Base-by-base conservation (phyloP, 2,329 filamentous ascomycete genomes). In the Dactylellina drechsleri region DNA sequence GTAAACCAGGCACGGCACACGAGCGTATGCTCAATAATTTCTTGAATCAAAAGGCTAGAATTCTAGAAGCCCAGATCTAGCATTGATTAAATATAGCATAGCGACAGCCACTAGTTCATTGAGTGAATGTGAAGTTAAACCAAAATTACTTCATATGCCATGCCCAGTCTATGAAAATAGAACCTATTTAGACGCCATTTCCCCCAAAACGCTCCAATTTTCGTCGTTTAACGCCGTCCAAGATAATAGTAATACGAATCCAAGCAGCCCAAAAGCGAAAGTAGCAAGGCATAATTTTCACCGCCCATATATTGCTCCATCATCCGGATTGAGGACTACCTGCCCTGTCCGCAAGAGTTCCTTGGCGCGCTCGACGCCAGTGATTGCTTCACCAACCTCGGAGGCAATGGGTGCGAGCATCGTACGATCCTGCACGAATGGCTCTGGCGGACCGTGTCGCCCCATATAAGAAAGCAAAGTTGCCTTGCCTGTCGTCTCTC, bases 401-500 rank as follows among this genome's bases (percentile, higher is more conserved):
- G 71, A 75, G 71, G 71, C 71, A 75, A 47, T 75, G 71, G 71
- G 71, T 75, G 71, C 71, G 71, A 75, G 72, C 66, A 70, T 76
- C 47, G 72, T 57, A 20, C 72, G 56, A 52, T 76, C 72, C 53
- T 70, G 65, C 54, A 71, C 72, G 52, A 76, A 76, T 57, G 64
- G 57, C 66, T 66, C 66, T 57, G 72, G 60, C 59, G 72, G 65
- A 47, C 66, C 72, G 66, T 76, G 72, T 61, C 66, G 72, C 65
- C 77, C 16, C 43, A 61, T 16, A 56, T 76, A 68, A 7, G 76
- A 77, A n/a, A 79, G 76, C 4, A 79, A 43, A 7, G 78, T 79
- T 1, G 78, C 79, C 2, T 77, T 77, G 7, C 79, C 79, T 6
- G 75, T 77, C 28, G 72, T 75, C 49, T 79, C 78, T 31, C 79